Evolutionary conservation across 768 basidiomycete species (phyloP).

Genomic region (Gelatoporia subvermispora): DNA sequence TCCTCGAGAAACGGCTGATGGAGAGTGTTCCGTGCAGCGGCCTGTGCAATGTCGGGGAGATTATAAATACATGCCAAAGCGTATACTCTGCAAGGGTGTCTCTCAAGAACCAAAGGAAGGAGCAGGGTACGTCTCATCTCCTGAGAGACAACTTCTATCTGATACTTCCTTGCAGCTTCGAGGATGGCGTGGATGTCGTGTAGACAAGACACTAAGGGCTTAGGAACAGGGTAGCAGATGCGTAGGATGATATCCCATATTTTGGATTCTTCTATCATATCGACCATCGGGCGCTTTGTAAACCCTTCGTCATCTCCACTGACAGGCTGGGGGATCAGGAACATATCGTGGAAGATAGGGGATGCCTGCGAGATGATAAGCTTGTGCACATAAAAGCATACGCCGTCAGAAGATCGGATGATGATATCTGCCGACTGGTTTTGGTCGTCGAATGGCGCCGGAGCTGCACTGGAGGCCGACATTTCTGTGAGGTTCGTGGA

Average conservation of each 20-base stretch:
- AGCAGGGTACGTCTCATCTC: neutral
- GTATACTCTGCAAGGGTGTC: neutral
- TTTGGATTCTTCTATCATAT: neutral
- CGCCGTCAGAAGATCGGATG: constrained; percentile 20
- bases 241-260: neutral
- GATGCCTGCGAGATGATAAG: constrained; percentile 22
- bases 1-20: neutral
- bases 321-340: constrained; percentile 2
- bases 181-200: constrained; percentile 49
- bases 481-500: too few species aligned
- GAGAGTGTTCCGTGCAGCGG: neutral
- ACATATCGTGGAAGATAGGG: constrained; percentile 22
- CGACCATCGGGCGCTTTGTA: neutral
- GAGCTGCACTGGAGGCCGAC: too few species aligned
- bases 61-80: neutral
- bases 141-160: constrained; percentile 19
- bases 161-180: constrained; percentile 57
- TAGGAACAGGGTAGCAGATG: constrained; percentile 1
- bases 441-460: neutral
- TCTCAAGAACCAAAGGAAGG: neutral
- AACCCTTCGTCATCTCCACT: neutral
- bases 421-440: constrained; percentile 15
- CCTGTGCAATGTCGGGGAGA: neutral
- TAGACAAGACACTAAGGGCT: constrained; percentile 18
- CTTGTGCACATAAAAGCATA: constrained; percentile 20